A percentile compares a stretch with the other conserved stretches of the same genome.
Evolutionary conservation across 2,329 filamentous ascomycete species (phyloP).

Genomic region (Geosmithia morbida): DNA sequence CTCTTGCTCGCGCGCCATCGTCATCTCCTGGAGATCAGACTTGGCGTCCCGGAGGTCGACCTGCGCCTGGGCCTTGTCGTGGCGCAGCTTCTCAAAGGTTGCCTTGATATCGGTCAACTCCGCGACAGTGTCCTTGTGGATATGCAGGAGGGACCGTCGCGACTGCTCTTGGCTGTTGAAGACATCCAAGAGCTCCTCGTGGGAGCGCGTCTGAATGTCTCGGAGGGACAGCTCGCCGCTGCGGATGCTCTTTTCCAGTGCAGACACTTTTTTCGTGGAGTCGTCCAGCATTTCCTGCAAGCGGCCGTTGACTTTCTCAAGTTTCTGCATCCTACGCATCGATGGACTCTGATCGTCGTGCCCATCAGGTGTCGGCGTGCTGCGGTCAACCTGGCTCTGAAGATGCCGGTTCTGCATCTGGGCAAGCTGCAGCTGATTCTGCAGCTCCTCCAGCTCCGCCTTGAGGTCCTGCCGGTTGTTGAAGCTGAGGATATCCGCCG

Average conservation of each 20-base stretch:
- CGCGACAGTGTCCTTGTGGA: conserved; percentile 71
- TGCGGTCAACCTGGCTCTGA: conserved; percentile 69
- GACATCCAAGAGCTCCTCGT: conserved; percentile 85
- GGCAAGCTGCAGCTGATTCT: conserved; percentile 84
- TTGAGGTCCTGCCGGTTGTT: conserved; percentile 86
- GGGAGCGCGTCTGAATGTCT: conserved; percentile 83
- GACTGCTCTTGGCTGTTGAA: conserved; percentile 90
- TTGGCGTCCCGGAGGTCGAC: conserved; percentile 74
- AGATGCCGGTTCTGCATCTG: conserved; percentile 94
- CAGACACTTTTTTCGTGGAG: conserved; percentile 81
- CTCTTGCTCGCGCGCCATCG: conserved; percentile 70
- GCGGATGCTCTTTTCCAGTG: conserved; percentile 73
- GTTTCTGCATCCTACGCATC: conserved; percentile 67
- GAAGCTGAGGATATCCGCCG: conserved; percentile 65
- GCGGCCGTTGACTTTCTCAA: conserved; percentile 82
- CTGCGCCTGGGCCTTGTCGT: conserved; percentile 64
- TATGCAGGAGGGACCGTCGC: conserved; percentile 63
- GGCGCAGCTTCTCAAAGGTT: conserved; percentile 75
- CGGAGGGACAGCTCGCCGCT: conserved; percentile 78
- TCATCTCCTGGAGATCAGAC: conserved; percentile 73
- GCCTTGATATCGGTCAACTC: conserved; percentile 79
- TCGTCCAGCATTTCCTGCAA: conserved; percentile 92
- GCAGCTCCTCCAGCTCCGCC: conserved; percentile 77
- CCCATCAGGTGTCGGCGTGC: conserved; percentile 46
- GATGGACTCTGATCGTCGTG: conserved; percentile 68